A percentile compares a stretch with the other conserved stretches of the same genome.
Conservation (phyloP, 306 rosid species). For the Lupinus albus region DNA sequence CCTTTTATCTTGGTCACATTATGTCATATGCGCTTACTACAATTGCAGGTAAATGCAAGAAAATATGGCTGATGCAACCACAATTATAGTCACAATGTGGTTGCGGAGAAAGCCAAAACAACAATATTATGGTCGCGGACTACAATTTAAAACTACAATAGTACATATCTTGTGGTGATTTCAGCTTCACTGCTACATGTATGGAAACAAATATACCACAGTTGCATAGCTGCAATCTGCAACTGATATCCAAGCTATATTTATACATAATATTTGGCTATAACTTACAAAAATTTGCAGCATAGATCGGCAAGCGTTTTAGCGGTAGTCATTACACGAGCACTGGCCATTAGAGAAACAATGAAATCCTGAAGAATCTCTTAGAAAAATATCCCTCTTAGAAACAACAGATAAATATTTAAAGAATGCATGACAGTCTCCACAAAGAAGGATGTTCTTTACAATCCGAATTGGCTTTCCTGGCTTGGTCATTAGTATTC, state of each 20-base stretch:
- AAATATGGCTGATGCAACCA: too few relatives aligned
- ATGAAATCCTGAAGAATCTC: slow-evolving; percentile 90
- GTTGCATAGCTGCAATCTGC: background rate
- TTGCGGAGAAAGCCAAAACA: too few relatives aligned
- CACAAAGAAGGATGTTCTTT: slow-evolving; percentile 80
- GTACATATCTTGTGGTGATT: background rate
- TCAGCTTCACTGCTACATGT: background rate
- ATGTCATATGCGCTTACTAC: too few relatives aligned
- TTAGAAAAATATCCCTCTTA: slow-evolving; percentile 60
- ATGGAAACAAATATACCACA: slow-evolving; percentile 9
- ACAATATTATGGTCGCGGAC: too few relatives aligned
- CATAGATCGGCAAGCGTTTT: slow-evolving; percentile 34
- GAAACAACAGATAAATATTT: slow-evolving; percentile 70
- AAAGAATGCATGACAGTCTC: slow-evolving; percentile 82
- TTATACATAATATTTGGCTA: background rate
- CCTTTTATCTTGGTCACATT: too few relatives aligned
- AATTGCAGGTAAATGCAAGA: too few relatives aligned
- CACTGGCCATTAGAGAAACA: slow-evolving; percentile 76
- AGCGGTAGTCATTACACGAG: slow-evolving; percentile 82
- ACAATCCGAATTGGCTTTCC: slow-evolving; percentile 71
- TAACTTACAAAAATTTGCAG: slow-evolving; percentile 12
- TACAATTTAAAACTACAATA: too few relatives aligned
- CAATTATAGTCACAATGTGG: too few relatives aligned
- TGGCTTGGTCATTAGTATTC: slow-evolving; percentile 61
- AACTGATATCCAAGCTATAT: slow-evolving; percentile 5